phyloP scores from a whole-genome alignment of 345 rosid species.

The Brassica juncea region DNA sequence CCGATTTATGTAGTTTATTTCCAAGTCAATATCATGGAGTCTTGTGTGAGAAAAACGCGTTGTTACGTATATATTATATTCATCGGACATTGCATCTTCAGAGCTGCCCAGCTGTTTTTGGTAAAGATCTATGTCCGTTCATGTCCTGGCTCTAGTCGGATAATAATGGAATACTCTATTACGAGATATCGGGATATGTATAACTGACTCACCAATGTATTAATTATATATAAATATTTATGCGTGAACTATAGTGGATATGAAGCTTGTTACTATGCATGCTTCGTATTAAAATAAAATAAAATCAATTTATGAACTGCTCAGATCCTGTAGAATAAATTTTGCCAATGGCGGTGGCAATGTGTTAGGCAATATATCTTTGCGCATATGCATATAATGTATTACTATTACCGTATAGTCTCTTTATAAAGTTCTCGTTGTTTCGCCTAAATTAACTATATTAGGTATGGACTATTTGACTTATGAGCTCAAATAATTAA shows the following conservation, averaged over 20 bases:
- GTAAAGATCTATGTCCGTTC: constrained; percentile 21
- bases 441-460: constrained; percentile 12
- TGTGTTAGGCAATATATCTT: constrained; percentile 11
- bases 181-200: background rate
- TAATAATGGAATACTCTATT: background rate
- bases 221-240: background rate
- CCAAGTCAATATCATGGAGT: constrained; percentile 36
- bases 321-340: background rate
- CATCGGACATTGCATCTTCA: constrained; percentile 29
- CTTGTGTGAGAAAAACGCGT: constrained; percentile 38
- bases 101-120: constrained; percentile 35
- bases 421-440: background rate
- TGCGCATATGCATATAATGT: background rate
- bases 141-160: constrained; percentile 12
- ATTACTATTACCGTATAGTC: background rate
- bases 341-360: constrained; percentile 35
- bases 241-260: background rate
- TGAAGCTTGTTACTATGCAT: background rate
- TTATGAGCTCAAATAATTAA: background rate
- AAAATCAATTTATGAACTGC: background rate
- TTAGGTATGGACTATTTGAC: constrained; percentile 1
- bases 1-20: background rate
- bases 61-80: constrained; percentile 20
- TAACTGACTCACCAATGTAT: background rate
- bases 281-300: background rate